phyloP scores from a whole-genome alignment of 371 early-diverging fungal genomes.

The Blakeslea trispora region DNA sequence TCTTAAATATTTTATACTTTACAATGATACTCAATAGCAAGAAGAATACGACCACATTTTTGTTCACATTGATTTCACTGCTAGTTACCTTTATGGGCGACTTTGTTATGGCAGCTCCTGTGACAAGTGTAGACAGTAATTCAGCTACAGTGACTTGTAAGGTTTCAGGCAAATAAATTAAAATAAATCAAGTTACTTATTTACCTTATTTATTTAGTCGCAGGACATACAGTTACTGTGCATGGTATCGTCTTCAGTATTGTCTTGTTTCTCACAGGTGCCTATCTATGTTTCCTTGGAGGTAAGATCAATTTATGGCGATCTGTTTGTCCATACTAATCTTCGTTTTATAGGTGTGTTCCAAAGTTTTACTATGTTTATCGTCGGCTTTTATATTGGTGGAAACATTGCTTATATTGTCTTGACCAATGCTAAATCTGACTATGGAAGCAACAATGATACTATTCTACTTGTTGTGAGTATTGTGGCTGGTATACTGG shows the following conservation, averaged over 20 bases:
- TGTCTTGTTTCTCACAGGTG: slow-evolving; percentile 52
- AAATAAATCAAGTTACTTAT: background rate
- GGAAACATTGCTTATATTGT: slow-evolving; percentile 56
- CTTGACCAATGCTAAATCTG: slow-evolving; percentile 50
- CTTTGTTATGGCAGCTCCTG: slow-evolving; percentile 27
- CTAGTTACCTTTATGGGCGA: slow-evolving; percentile 21
- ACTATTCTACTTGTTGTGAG: slow-evolving; percentile 58
- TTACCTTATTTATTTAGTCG: slow-evolving; percentile 24
- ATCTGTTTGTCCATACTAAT: too few relatives aligned
- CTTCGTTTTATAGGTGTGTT: slow-evolving; percentile 60
- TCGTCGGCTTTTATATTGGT: slow-evolving; percentile 59
- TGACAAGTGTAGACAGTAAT: slow-evolving; percentile 10
- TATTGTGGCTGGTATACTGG: slow-evolving; percentile 53
- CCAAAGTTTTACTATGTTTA: slow-evolving; percentile 61
- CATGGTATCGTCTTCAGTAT: slow-evolving; percentile 57
- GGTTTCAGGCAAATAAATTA: too few relatives aligned
- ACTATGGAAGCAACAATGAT: slow-evolving; percentile 47
- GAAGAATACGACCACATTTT: slow-evolving; percentile 15
- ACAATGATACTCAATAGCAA: slow-evolving; percentile 13
- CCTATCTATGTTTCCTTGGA: slow-evolving; percentile 46
- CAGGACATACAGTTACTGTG: slow-evolving; percentile 41
- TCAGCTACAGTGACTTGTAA: slow-evolving; percentile 26
- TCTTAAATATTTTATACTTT: slow-evolving; percentile 6
- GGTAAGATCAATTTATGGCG: too few relatives aligned
- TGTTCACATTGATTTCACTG: slow-evolving; percentile 18